Evolutionary conservation across 352 stramenopile species (phyloP).

Genomic region (Plasmopara muralis): DNA sequence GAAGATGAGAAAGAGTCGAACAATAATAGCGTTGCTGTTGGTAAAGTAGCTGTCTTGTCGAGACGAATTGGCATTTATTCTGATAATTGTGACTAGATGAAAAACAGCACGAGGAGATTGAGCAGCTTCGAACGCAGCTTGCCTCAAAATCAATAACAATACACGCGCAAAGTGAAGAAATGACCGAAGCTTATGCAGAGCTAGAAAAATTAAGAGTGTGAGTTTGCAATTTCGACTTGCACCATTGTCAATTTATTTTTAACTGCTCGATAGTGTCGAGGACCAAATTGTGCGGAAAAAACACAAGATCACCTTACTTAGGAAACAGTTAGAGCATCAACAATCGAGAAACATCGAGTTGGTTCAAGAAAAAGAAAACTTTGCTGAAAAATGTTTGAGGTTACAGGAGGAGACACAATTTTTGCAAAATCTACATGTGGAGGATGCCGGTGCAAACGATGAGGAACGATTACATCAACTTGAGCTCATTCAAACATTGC

Average conservation of each 20-base stretch:
- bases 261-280: conserved; percentile 18
- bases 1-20: conserved; percentile 23
- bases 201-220: conserved; percentile 46
- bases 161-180: conserved; percentile 52
- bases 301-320: conserved; percentile 26
- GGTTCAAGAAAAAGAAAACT: conserved; percentile 44
- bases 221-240: conserved; percentile 1
- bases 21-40: conserved; percentile 7
- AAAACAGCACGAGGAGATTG: conserved; percentile 45
- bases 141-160: conserved; percentile 49
- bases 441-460: conserved; percentile 46
- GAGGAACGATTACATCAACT: conserved; percentile 51
- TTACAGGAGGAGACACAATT: conserved; percentile 56
- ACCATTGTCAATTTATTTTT: background rate
- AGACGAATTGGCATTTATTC: background rate
- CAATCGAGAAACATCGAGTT: conserved; percentile 46
- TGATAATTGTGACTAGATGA: conserved; percentile 18
- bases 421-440: conserved; percentile 37
- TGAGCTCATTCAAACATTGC: conserved; percentile 46
- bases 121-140: conserved; percentile 49
- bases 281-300: conserved; percentile 34
- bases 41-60: conserved; percentile 1
- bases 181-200: conserved; percentile 48
- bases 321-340: conserved; percentile 38
- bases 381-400: conserved; percentile 35